Base-by-base conservation (phyloP, 2,329 filamentous ascomycete genomes). In the Lanzia echinophila region DNA sequence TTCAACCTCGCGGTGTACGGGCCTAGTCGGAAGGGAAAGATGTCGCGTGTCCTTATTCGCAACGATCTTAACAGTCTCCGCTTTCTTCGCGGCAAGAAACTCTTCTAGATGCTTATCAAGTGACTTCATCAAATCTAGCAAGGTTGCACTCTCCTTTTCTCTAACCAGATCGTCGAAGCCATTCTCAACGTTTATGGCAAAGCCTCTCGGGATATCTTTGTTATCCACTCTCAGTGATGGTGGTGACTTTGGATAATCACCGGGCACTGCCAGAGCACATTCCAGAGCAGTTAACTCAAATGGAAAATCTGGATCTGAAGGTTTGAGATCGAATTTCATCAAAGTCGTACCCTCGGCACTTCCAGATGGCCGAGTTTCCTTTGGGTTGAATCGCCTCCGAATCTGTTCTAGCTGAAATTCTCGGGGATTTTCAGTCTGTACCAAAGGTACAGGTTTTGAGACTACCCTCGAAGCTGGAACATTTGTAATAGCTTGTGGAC, bases 261-360 rank as follows among this genome's bases (percentile, higher is more conserved):
- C 67, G 1, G 88, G 88, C 19, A 94, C 75, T 48, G 73, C 76
- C 36, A 94, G 71, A 42, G 81, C 75, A 66, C 87, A 91, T 39
- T 87, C 76, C 32, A 94, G 73, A 38, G 78, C 73, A 24, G 82
- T 77, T 65, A 92, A 73, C 57, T 90, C 86, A 68, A 88, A 92
- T 1, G 88, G 86, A 63, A 94, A 92, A 65, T 94, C 88, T 0
- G 88, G 88, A 66, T 94, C 88, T 6, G 88, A 90, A 5, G 88
- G 88, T 12, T 71, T 72, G 57, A 94, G 71, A 49, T 75, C 80
- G 68, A 92, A 88, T 10, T 74, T 70, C 38, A 91, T 69, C 15
- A 79, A 75, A 0, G 79, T 81, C 17, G 52, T 51, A 47, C 60
- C 60, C 41, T 56, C 48, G 47, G 62, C 34, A 53, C 32, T 47